Percentiles rank a stretch among this genome's conserved stretches.
Conservation (phyloP, 345 rosid species). For the Citrus hindsii region DNA sequence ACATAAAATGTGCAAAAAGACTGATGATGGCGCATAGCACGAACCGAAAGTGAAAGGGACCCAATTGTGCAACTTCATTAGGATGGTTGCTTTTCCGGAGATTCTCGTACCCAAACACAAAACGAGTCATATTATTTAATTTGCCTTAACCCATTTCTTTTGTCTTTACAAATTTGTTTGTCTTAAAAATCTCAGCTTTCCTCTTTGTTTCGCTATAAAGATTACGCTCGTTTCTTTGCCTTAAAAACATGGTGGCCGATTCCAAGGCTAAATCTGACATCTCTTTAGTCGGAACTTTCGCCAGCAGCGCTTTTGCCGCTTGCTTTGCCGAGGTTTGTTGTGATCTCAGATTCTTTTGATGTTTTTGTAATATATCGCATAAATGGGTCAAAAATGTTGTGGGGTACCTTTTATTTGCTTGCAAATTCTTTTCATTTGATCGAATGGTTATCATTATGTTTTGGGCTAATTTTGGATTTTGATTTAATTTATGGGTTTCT, state of each 20-base stretch:
- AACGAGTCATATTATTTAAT: not conserved
- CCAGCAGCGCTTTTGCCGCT: slow-evolving; percentile 92
- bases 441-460: not conserved
- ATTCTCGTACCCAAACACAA: not conserved
- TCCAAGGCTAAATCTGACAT: slow-evolving; percentile 68
- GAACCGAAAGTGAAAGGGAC: not conserved
- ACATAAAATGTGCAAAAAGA: not conserved
- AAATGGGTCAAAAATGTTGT: not conserved
- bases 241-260: slow-evolving; percentile 72
- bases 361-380: not conserved
- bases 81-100: slow-evolving; percentile 15
- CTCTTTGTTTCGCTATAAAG: not conserved
- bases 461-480: not conserved
- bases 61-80: slow-evolving; percentile 9
- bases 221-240: not conserved
- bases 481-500: not conserved
- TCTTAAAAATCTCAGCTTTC: not conserved
- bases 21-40: not conserved
- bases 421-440: not conserved
- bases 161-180: not conserved
- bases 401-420: not conserved
- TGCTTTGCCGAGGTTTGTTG: slow-evolving; percentile 82
- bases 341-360: not conserved
- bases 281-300: slow-evolving; percentile 77
- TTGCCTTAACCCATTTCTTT: not conserved